Percentiles rank a stretch among this genome's conserved stretches.
phyloP scores from a whole-genome alignment of 148 eudicot species.

The Vaccinium corymbosum region DNA sequence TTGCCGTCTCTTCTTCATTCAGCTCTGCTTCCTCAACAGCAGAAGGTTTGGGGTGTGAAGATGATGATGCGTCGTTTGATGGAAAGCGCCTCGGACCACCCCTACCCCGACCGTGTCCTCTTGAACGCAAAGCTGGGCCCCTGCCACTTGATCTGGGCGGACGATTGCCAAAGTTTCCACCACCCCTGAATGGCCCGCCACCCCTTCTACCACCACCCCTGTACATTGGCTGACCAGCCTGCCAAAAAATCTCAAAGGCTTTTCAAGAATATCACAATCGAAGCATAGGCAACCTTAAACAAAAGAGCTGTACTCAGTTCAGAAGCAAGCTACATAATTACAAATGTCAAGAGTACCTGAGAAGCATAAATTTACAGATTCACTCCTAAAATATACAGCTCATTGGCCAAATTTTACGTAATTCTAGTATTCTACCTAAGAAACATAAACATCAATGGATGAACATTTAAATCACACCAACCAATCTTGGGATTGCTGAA shows the following conservation, averaged over 20 bases:
- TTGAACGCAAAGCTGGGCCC: conserved; percentile 20
- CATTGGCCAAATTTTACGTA: not conserved
- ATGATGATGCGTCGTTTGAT: conserved; percentile 22
- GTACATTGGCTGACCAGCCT: conserved; percentile 23
- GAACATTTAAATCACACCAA: not conserved
- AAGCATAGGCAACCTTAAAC: not conserved
- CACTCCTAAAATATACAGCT: not conserved
- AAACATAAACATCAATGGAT: not conserved
- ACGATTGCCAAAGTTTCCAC: conserved; percentile 22
- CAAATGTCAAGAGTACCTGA: not conserved
- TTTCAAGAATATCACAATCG: conserved; percentile 1
- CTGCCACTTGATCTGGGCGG: conserved; percentile 16
- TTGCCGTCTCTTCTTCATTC: conserved; percentile 5
- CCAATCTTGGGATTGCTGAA: not conserved
- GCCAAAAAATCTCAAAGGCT: conserved; percentile 14
- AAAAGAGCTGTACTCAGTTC: not conserved
- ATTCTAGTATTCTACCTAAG: not conserved
- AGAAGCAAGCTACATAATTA: not conserved
- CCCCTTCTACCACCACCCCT: conserved; percentile 33
- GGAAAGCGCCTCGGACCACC: conserved; percentile 9
- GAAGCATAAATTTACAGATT: not conserved
- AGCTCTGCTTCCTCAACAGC: not conserved
- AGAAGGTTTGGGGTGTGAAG: conserved; percentile 22
- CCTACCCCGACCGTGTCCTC: conserved; percentile 29
- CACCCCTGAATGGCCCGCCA: conserved; percentile 21